These are phyloP conservation scores for Mallotus repandus DNA, from an alignment of 441 rosid genomes.

Conservation along the genomic window DNA sequence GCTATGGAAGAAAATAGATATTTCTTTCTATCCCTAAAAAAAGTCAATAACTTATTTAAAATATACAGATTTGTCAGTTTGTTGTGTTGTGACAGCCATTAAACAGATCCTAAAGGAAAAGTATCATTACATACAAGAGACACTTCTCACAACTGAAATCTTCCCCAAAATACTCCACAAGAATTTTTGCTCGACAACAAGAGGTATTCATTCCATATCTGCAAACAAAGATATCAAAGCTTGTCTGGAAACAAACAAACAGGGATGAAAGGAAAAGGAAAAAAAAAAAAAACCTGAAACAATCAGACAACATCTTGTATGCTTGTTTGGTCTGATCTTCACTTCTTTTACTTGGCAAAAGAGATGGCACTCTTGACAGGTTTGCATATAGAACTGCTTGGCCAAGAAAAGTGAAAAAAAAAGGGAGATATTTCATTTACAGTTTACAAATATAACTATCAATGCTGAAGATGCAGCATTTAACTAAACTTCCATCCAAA, in stretches of 20 bases:
- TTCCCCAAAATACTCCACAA: conserved; percentile 87
- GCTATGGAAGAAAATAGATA: not conserved
- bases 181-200: conserved; percentile 72
- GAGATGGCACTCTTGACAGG: conserved; percentile 62
- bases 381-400: conserved; percentile 71
- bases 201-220: conserved; percentile 94
- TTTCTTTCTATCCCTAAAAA: not conserved
- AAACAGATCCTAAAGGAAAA: conserved; percentile 1
- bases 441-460: not conserved
- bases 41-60: not conserved
- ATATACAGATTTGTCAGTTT: not conserved
- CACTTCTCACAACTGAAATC: conserved; percentile 61
- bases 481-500: not conserved
- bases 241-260: conserved; percentile 10
- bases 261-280: not conserved
- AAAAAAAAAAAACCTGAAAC: conserved; percentile 52
- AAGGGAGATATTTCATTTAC: not conserved
- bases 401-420: not conserved
- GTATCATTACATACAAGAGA: conserved; percentile 46
- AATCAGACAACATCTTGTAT: conserved; percentile 76
- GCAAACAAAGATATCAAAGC: conserved; percentile 23
- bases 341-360: conserved; percentile 72
- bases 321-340: conserved; percentile 70
- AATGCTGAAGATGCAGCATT: not conserved
- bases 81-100: not conserved